phyloP scores from a whole-genome alignment of 2,329 filamentous ascomycete genomes.

The Phoma sp. region DNA sequence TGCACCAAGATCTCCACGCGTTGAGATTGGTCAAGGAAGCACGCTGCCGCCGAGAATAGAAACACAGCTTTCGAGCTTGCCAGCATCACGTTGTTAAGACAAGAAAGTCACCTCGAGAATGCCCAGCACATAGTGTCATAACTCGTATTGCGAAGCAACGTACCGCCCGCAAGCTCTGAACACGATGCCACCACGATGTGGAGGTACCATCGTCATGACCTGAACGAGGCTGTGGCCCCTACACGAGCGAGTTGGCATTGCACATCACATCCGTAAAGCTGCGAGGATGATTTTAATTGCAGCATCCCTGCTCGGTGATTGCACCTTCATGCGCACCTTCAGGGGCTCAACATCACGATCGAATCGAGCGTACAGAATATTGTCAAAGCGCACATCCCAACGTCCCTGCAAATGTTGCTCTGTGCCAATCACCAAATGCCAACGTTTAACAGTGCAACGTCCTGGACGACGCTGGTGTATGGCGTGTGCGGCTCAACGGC shows the following conservation, averaged over 20 bases:
- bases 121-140: background rate
- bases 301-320: background rate
- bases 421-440: background rate
- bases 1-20: conserved; percentile 1
- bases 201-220: background rate
- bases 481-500: background rate
- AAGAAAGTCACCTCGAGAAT: background rate
- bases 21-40: conserved; percentile 8
- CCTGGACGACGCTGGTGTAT: background rate
- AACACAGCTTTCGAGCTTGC: background rate
- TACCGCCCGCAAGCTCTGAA: background rate
- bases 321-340: background rate
- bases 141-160: conserved; percentile 5
- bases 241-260: background rate
- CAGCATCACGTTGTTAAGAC: background rate
- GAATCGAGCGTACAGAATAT: no score
- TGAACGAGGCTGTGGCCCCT: background rate
- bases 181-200: background rate
- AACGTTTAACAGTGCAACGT: background rate
- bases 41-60: conserved; percentile 13
- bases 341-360: background rate
- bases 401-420: background rate
- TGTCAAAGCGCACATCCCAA: no score
- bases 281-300: background rate
- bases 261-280: background rate